Evolutionary conservation across 495 filamentous ascomycete species (phyloP).

Genomic region (Immersiella caudata): DNA sequence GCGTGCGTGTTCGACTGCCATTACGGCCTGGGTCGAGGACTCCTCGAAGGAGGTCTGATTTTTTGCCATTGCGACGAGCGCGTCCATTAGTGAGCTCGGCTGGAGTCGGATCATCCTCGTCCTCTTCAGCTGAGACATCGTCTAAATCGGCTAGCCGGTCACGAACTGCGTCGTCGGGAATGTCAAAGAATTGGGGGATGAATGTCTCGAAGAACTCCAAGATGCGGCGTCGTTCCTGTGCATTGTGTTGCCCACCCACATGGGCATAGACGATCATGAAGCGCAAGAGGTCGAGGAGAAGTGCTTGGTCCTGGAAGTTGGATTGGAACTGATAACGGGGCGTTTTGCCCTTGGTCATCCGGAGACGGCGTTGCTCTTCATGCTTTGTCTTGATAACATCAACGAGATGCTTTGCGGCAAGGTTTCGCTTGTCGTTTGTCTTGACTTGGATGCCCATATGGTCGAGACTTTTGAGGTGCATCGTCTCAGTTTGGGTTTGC

Average conservation of each 20-base stretch:
- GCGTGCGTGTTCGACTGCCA: constrained; percentile 58
- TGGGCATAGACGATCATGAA: constrained; percentile 77
- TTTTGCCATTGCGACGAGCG: constrained; percentile 71
- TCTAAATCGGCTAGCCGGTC: constrained; percentile 74
- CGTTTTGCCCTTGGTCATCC: constrained; percentile 60
- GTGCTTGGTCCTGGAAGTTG: constrained; percentile 71
- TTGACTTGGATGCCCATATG: constrained; percentile 90
- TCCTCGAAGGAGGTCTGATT: constrained; percentile 79
- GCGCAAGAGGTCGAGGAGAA: constrained; percentile 79
- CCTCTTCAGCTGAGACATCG: constrained; percentile 64
- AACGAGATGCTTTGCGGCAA: constrained; percentile 81
- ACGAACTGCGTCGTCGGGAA: constrained; percentile 74
- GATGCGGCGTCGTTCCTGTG: constrained; percentile 73
- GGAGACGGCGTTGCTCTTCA: constrained; percentile 75
- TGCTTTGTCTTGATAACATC: constrained; percentile 84
- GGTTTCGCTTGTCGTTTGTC: constrained; percentile 82
- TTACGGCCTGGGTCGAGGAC: constrained; percentile 79
- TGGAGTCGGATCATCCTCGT: constrained; percentile 64
- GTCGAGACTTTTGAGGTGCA: constrained; percentile 94
- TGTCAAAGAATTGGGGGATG: constrained; percentile 83
- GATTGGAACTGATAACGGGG: constrained; percentile 74
- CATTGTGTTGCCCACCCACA: constrained; percentile 65
- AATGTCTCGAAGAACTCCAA: constrained; percentile 86
- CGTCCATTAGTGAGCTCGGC: constrained; percentile 60
- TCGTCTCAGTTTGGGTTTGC: constrained; percentile 87